phyloP scores from a whole-genome alignment of 2,329 filamentous ascomycete species.

The Apiospora saccharicola region DNA sequence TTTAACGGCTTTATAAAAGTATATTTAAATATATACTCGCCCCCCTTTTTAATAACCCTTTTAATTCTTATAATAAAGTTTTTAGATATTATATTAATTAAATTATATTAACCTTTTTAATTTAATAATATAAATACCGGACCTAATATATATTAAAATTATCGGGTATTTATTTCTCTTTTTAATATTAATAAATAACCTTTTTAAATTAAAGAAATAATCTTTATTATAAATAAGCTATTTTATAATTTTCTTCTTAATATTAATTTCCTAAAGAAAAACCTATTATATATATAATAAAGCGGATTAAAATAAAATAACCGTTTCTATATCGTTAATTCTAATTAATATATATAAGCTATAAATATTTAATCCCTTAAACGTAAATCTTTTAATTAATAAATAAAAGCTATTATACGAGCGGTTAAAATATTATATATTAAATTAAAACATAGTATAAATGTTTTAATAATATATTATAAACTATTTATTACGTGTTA shows the following conservation, averaged over 20 bases:
- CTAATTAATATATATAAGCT: too few species aligned
- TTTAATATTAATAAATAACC: not conserved
- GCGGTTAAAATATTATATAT: not conserved
- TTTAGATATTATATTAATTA: not conserved
- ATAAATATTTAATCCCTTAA: not conserved
- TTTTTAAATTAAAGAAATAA: slow-evolving; percentile 1
- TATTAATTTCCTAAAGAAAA: too few species aligned
- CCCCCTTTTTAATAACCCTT: too few species aligned
- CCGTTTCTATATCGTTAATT: too few species aligned
- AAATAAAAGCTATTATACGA: not conserved
- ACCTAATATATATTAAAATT: not conserved
- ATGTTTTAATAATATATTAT: not conserved
- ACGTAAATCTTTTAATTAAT: not conserved
- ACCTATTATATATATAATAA: too few species aligned
- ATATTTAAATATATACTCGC: too few species aligned
- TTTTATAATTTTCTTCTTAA: too few species aligned
- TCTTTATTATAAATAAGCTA: not conserved
- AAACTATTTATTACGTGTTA: too few species aligned
- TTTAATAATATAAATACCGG: not conserved
- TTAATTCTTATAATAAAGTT: not conserved
- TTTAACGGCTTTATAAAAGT: too few species aligned
- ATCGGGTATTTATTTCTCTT: not conserved
- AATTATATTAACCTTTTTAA: not conserved
- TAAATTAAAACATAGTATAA: not conserved
- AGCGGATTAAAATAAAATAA: too few species aligned